Evolutionary conservation across 2,329 filamentous ascomycete genomes (phyloP), one percentile per base, ranked within the genome.

Genomic region (Mycosphaerella sp.): DNA sequence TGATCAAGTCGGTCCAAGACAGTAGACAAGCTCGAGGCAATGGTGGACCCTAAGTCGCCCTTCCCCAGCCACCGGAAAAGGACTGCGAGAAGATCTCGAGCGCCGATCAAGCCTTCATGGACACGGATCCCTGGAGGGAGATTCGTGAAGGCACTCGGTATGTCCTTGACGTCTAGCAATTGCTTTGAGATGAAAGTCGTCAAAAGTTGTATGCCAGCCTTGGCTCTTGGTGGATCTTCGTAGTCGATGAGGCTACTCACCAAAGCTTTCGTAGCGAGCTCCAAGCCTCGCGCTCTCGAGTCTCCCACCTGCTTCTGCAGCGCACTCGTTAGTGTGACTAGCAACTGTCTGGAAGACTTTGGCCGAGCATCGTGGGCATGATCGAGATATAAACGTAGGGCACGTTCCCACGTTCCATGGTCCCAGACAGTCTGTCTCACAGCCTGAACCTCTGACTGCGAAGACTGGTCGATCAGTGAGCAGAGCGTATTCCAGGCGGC

Each of bases 401-500:
- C 50, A 7, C 65, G 63, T 8, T 58, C 49, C 71, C 72, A 75
- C 45, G 71, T 62, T 4, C 61, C 54, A 9, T 69, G 62, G 5
- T 64, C 59, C 53, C 70, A 64, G 14, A 73, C 54, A 3, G 66
- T 46, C 17, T 62, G 50, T n/a, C 60, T 62, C 39, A 62, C 54
- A 1, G 62, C 56, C 6, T 42, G 28, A 10, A 61, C 41, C 0
- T 61, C 48, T 1, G 67, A 70, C 35, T 64, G 60, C 43, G 67
- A 59, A 43, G 66, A 70, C 49, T 65, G 64, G 48, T 75, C 70
- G 32, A 75, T 65, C 34, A 74, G 59, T 6, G 70, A 68, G 55
- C 72, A 75, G 9, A 76, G 52, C 4, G 72, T 64, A 58, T 76
- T 76, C 57, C 70, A 74, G 35, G 73, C 72, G 39, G 72, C 72